phyloP scores from a whole-genome alignment of 805 yeast species.

The Candida glaebosa region DNA sequence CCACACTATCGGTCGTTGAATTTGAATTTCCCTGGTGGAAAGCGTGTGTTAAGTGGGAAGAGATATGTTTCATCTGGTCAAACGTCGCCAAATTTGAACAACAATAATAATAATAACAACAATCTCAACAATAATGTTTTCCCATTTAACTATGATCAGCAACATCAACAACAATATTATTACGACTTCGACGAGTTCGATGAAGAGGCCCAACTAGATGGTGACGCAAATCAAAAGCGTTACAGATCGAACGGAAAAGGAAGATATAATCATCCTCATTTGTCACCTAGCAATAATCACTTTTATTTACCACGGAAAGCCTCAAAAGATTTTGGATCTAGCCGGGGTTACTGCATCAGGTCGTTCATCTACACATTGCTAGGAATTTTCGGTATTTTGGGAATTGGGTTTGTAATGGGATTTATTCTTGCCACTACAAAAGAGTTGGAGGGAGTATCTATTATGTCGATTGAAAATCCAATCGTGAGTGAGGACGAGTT shows the following conservation, averaged over 20 bases:
- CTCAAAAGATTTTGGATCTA: conserved; percentile 13
- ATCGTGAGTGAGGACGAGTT: conserved; percentile 82
- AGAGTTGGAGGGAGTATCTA: conserved; percentile 66
- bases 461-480: conserved; percentile 62
- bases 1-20: conserved; percentile 43
- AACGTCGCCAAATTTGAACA: conserved; percentile 11
- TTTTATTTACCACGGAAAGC: conserved; percentile 29
- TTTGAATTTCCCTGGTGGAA: conserved; percentile 23
- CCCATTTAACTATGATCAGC: conserved; percentile 34
- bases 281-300: conserved; percentile 20
- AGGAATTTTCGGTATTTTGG: conserved; percentile 48
- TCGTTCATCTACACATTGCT: conserved; percentile 42
- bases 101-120: conserved; percentile 3
- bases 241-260: conserved; percentile 7
- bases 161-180: conserved; percentile 25
- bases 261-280: conserved; percentile 15
- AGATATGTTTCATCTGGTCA: conserved; percentile 39
- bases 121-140: conserved; percentile 17
- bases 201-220: conserved; percentile 23
- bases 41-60: conserved; percentile 18
- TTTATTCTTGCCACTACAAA: conserved; percentile 82
- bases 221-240: conserved; percentile 6
- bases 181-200: conserved; percentile 40
- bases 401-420: conserved; percentile 77
- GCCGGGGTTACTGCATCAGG: conserved; percentile 21